phyloP scores from a whole-genome alignment of 257 asterid genomes.

The Hygrophila difformis region DNA sequence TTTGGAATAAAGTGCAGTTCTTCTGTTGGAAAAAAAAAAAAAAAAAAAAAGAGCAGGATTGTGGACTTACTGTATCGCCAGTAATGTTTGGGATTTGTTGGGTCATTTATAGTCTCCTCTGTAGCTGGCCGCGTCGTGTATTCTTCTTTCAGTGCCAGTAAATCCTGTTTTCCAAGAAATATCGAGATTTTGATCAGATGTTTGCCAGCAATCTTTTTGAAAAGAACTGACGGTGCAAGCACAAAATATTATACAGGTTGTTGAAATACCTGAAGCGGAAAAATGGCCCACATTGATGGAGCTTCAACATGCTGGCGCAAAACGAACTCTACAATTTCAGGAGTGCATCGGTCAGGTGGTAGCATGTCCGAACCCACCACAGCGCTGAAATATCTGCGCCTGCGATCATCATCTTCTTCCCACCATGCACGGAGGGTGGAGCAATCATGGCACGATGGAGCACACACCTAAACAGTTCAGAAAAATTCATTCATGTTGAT shows the following conservation, averaged over 20 bases:
- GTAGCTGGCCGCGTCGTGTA: constrained; percentile 75
- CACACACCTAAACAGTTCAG: constrained; percentile 56
- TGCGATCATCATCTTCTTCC: constrained; percentile 94
- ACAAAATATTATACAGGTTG: too few relatives aligned
- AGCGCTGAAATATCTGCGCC: constrained; percentile 45
- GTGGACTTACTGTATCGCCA: constrained; percentile 76
- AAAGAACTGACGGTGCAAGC: too few relatives aligned
- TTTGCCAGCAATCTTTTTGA: too few relatives aligned
- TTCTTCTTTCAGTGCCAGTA: constrained; percentile 80
- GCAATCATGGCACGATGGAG: constrained; percentile 98
- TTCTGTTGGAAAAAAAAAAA: too few relatives aligned
- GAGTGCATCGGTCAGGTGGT: constrained; percentile 83
- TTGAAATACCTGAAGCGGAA: constrained; percentile 99
- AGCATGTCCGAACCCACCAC: constrained; percentile 63
- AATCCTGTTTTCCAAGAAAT: constrained; percentile 45
- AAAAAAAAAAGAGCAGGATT: constrained; percentile 13
- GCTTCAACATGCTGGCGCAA: constrained; percentile 79
- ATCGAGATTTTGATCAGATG: too few relatives aligned
- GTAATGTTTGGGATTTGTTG: constrained; percentile 93
- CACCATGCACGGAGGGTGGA: constrained; percentile 98
- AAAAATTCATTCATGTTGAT: background rate
- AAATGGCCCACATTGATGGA: constrained; percentile 98
- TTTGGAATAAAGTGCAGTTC: too few relatives aligned
- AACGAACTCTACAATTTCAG: constrained; percentile 58
- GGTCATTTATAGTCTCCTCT: constrained; percentile 95